These are phyloP conservation scores for Penicillium paneum DNA, from an alignment of 2,329 filamentous ascomycete genomes.

Conservation along the genomic window DNA sequence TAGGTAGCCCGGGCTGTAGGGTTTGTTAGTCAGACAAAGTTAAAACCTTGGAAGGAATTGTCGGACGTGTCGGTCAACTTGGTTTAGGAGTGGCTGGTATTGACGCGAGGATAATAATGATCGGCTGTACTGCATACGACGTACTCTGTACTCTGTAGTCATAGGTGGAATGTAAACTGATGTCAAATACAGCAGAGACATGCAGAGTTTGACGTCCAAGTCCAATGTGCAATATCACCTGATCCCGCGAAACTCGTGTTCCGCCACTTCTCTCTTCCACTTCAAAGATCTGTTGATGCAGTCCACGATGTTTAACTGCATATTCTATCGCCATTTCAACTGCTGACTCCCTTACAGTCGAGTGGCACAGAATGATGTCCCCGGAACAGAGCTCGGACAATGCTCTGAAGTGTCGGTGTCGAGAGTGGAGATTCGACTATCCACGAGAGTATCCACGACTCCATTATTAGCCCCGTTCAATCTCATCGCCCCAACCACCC, in stretches of 20 bases:
- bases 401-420: slow-evolving; percentile 22
- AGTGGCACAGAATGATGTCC: slow-evolving; percentile 1
- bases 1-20: no score
- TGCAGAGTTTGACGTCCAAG: not conserved
- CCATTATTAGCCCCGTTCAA: slow-evolving; percentile 9
- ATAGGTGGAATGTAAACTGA: not conserved
- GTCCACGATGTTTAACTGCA: slow-evolving; percentile 2
- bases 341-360: slow-evolving; percentile 11
- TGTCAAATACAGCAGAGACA: not conserved
- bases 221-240: slow-evolving; percentile 1
- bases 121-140: not conserved
- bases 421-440: slow-evolving; percentile 19
- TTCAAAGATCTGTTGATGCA: slow-evolving; percentile 8
- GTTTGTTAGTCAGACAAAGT: not conserved
- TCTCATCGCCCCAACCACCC: slow-evolving; percentile 4
- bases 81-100: slow-evolving; percentile 7
- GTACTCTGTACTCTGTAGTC: not conserved
- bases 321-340: slow-evolving; percentile 17
- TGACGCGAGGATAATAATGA: slow-evolving; percentile 11
- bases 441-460: slow-evolving; percentile 9
- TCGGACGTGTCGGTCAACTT: slow-evolving; percentile 12
- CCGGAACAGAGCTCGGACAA: not conserved
- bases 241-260: not conserved
- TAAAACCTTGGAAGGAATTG: not conserved
- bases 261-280: not conserved